Base-by-base conservation (phyloP, 2,329 filamentous ascomycete genomes). In the Colletotrichum sp. region DNA sequence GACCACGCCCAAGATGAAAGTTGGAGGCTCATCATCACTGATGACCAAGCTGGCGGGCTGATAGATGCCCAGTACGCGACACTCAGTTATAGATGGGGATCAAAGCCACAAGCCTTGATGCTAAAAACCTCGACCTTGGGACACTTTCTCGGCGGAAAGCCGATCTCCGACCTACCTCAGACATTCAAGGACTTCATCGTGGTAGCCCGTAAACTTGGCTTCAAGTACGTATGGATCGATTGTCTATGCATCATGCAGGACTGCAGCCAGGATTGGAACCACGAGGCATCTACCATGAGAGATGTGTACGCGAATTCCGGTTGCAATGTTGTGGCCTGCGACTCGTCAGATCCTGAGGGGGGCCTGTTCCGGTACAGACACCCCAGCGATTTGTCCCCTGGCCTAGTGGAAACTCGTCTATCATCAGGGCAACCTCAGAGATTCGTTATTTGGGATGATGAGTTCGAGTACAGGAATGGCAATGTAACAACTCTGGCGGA, bases 401-500 rank as follows among this genome's bases (percentile, higher is more conserved):
- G 44, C n/a, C 44, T 49, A 1, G 6, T 21, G n/a, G 44, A 49
- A 21, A 49, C 2, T n/a, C n/a, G n/a, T 49, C 10, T 49, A 8
- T 49, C n/a, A 7, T 49, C 44, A 12, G 44, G 44, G 6, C 9
- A 49, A 21, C 10, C 10, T 13, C 44, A 7, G 18, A 12, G n/a
- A 49, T 49, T 4, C 10, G 10, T 21, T 49, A 2, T 49, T 49
- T 1, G 10, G 3, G 44, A 49, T 49, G 18, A 10, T 49, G 0
- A 2, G 2, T 13, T 49, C n/a, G 2, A 6, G 3, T 0, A 1
- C 9, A 49, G 44, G 44, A n/a, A 5, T 10, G 2, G 0, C 10
- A 3, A 0, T 7, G 9, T 13, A 2, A 49, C 10, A 49, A 6
- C 44, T 49, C 44, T 49, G n/a, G n/a, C n/a, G n/a, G n/a, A 49